phyloP scores from a whole-genome alignment of 495 filamentous ascomycete genomes.

The Aspergillus leporis region DNA sequence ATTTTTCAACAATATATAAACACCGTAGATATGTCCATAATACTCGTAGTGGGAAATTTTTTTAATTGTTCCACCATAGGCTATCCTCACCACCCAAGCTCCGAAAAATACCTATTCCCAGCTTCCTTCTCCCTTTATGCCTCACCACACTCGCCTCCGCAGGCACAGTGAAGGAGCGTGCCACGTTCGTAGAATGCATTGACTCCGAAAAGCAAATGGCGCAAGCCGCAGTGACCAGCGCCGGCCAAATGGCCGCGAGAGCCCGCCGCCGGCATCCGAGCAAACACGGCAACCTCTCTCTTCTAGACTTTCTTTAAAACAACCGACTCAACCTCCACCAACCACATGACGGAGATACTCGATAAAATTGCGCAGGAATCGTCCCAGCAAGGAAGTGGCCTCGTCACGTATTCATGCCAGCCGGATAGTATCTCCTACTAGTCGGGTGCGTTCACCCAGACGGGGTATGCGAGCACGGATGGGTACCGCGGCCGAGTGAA shows the following conservation, averaged over 20 bases:
- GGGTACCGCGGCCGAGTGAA: constrained; percentile 1
- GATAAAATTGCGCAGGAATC: constrained; percentile 9
- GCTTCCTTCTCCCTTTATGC: neutral
- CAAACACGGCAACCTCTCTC: neutral
- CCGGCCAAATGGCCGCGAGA: constrained; percentile 9
- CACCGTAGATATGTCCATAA: too few relatives aligned
- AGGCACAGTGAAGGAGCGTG: neutral
- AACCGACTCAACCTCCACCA: constrained; percentile 4
- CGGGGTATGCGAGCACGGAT: constrained; percentile 7
- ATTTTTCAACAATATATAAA: too few relatives aligned
- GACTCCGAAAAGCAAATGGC: neutral
- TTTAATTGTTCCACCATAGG: too few relatives aligned
- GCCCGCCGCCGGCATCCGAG: constrained; percentile 8
- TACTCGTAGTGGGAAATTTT: too few relatives aligned
- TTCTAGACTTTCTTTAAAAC: constrained; percentile 15
- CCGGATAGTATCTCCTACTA: constrained; percentile 1
- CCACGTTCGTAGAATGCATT: neutral
- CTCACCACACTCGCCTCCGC: neutral
- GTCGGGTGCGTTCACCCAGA: neutral
- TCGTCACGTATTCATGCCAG: constrained; percentile 10
- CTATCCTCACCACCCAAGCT: too few relatives aligned
- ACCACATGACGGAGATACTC: constrained; percentile 5
- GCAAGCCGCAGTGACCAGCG: neutral
- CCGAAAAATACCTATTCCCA: too few relatives aligned
- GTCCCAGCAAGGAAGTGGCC: neutral